Conservation (phyloP, 805 yeast species). For the Naumovozyma dairenensis region DNA sequence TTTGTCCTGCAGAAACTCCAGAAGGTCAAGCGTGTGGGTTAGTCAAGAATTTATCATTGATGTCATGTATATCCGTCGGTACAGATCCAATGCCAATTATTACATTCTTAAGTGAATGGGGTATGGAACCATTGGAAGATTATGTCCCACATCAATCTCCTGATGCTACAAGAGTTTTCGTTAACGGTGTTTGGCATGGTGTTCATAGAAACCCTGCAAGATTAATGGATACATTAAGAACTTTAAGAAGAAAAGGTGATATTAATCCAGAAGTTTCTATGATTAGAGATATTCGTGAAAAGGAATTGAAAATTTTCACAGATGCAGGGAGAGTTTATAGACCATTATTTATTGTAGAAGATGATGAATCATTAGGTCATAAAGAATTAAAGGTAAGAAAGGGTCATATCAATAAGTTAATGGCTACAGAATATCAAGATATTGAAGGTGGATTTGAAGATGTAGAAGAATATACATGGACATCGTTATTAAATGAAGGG, state of each 20-base stretch:
- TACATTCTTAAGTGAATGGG: conserved; percentile 95
- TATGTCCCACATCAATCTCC: conserved; percentile 88
- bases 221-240: conserved; percentile 81
- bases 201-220: conserved; percentile 94
- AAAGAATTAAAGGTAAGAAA: conserved; percentile 73
- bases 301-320: conserved; percentile 90
- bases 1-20: conserved; percentile 99
- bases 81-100: conserved; percentile 92
- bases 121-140: conserved; percentile 95
- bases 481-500: conserved; percentile 71
- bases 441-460: conserved; percentile 43
- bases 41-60: conserved; percentile 88
- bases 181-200: conserved; percentile 99
- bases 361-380: conserved; percentile 55
- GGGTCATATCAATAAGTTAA: conserved; percentile 66
- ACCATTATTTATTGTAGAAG: conserved; percentile 89
- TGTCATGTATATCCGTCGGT: conserved; percentile 98
- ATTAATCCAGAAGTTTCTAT: conserved; percentile 93
- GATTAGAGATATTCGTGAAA: conserved; percentile 93
- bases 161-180: conserved; percentile 87
- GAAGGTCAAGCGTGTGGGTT: conserved; percentile 99
- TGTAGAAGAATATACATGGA: conserved; percentile 68
- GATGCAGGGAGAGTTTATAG: conserved; percentile 98
- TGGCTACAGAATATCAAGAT: conserved; percentile 52
- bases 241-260: conserved; percentile 89